These are phyloP conservation scores for Aspergillus biplanus DNA, from an alignment of 495 filamentous ascomycete genomes.

Conservation along the genomic window DNA sequence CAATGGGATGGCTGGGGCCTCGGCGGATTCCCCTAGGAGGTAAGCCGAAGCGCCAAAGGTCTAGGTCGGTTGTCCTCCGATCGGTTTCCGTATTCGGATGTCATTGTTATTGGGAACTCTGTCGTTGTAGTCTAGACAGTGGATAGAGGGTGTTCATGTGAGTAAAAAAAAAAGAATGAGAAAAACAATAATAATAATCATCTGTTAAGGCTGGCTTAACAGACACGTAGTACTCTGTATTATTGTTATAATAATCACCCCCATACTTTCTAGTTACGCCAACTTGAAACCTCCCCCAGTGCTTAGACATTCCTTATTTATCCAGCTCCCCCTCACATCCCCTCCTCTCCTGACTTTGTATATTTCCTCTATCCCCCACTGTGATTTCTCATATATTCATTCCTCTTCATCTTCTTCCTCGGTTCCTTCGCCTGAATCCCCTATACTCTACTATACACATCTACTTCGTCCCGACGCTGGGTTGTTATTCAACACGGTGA, in stretches of 20 bases:
- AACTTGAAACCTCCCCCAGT: constrained; percentile 13
- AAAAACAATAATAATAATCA: constrained; percentile 6
- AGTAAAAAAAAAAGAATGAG: constrained; percentile 36
- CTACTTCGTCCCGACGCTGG: neutral
- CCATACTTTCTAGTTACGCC: constrained; percentile 18
- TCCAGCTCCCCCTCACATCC: constrained; percentile 4
- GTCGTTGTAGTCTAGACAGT: too few species aligned
- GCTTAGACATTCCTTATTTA: constrained; percentile 15
- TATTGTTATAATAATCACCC: neutral
- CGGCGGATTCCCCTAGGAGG: constrained; percentile 38
- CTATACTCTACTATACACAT: neutral
- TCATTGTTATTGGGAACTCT: neutral
- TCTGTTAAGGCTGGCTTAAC: neutral
- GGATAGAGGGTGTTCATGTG: constrained; percentile 32
- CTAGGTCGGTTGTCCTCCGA: constrained; percentile 11
- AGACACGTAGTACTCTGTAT: constrained; percentile 2
- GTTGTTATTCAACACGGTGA: neutral
- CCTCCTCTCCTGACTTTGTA: constrained; percentile 5
- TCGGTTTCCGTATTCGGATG: constrained; percentile 16
- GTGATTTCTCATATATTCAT: neutral
- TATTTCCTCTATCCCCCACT: neutral
- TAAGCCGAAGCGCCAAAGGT: constrained; percentile 37
- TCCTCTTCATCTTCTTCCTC: neutral
- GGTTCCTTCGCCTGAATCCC: neutral
- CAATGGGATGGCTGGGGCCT: neutral